These are phyloP conservation scores for Septoria linicola DNA, from an alignment of 2,329 filamentous ascomycete species.

Conservation along the genomic window DNA sequence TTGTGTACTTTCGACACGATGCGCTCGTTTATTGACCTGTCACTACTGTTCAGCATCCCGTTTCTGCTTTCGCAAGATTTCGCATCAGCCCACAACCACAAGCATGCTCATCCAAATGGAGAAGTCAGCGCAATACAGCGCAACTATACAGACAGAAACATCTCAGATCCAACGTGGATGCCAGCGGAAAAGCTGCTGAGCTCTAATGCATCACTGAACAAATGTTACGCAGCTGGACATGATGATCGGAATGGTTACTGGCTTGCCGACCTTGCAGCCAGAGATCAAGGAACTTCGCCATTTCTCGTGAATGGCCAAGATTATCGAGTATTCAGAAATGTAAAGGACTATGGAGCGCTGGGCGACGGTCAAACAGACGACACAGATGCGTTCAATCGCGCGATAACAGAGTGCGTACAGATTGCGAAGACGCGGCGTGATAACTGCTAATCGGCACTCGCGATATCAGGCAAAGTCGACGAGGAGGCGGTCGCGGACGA, in stretches of 20 bases:
- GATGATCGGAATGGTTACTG: slow-evolving; percentile 68
- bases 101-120: too few relatives aligned
- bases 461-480: slow-evolving; percentile 15
- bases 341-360: slow-evolving; percentile 44
- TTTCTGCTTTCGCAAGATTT: too few relatives aligned
- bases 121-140: too few relatives aligned
- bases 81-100: too few relatives aligned
- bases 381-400: slow-evolving; percentile 80
- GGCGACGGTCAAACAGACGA: slow-evolving; percentile 75
- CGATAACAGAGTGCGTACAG: slow-evolving; percentile 55
- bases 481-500: slow-evolving; percentile 13
- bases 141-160: too few relatives aligned
- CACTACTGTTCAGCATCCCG: too few relatives aligned
- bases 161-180: too few relatives aligned
- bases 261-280: slow-evolving; percentile 60
- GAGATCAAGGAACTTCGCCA: slow-evolving; percentile 65
- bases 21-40: too few relatives aligned
- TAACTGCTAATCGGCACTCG: neutral
- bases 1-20: too few relatives aligned
- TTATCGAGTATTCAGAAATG: slow-evolving; percentile 60
- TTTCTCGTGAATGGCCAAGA: slow-evolving; percentile 54
- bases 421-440: neutral
- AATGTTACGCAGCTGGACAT: slow-evolving; percentile 12
- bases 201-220: too few relatives aligned
- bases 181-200: too few relatives aligned